phyloP scores from a whole-genome alignment of 169 alveolate genomes.

The Eimeria maxima region DNA sequence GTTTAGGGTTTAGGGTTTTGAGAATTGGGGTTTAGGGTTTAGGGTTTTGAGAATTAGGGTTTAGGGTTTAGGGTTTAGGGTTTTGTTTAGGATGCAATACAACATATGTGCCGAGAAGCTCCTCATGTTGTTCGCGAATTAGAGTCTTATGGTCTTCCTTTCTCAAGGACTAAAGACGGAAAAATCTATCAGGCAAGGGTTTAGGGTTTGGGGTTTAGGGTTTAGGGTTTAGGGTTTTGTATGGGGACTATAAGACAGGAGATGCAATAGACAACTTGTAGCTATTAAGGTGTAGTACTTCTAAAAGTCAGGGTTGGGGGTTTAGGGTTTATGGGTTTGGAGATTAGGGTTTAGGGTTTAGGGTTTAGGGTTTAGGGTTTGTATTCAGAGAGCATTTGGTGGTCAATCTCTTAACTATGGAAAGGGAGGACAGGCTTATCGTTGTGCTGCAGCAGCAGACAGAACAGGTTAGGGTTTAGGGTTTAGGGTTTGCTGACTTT shows the following conservation, averaged over 20 bases:
- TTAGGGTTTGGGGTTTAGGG: not conserved
- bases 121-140: conserved; percentile 98
- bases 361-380: conserved; percentile 83
- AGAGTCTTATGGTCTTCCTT: conserved; percentile 98
- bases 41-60: conserved; percentile 34
- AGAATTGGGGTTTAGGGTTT: no score
- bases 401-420: conserved; percentile 98
- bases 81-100: conserved; percentile 98
- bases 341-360: not conserved
- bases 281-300: conserved; percentile 87
- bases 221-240: conserved; percentile 11
- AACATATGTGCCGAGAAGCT: conserved; percentile 98
- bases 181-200: conserved; percentile 81
- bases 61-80: conserved; percentile 90
- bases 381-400: conserved; percentile 98
- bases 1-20: conserved; percentile 15
- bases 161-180: conserved; percentile 98
- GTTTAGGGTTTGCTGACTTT: not conserved
- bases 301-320: not conserved
- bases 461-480: conserved; percentile 90
- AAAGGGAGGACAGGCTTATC: conserved; percentile 98
- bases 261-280: no score
- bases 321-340: conserved; percentile 16
- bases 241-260: not conserved
- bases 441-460: conserved; percentile 99